phyloP scores from a whole-genome alignment of 352 stramenopile species.

The Phytophthora hybrid region DNA sequence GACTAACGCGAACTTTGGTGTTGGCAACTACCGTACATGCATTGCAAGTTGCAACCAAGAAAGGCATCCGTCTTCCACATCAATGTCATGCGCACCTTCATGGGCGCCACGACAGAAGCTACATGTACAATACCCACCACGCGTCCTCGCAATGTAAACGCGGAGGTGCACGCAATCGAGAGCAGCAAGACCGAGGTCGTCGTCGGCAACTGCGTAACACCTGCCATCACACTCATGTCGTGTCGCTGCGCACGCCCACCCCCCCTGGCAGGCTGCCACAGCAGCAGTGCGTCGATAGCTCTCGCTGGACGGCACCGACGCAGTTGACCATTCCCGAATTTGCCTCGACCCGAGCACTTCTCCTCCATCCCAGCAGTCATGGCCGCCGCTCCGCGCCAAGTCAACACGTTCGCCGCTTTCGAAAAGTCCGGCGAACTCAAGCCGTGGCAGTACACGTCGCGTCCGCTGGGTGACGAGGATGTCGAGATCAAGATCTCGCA shows the following conservation, averaged over 20 bases:
- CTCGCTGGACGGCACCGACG: not conserved
- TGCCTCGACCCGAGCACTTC: slow-evolving; percentile 6
- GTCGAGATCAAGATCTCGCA: slow-evolving; percentile 75
- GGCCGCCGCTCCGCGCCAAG: slow-evolving; percentile 43
- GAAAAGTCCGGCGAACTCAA: slow-evolving; percentile 46
- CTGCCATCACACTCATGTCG: not conserved
- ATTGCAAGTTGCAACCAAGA: not conserved
- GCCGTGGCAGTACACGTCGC: slow-evolving; percentile 59
- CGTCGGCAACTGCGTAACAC: not conserved
- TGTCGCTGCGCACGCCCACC: not conserved
- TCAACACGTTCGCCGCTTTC: slow-evolving; percentile 62
- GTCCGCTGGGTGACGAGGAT: slow-evolving; percentile 52
- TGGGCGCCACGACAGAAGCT: not conserved
- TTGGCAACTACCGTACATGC: not conserved
- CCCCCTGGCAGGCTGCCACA: no score
- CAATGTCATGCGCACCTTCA: not conserved
- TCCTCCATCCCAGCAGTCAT: slow-evolving; percentile 7
- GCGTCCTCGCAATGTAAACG: slow-evolving; percentile 23
- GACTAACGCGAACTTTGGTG: no score
- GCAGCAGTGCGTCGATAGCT: not conserved
- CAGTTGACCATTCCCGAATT: slow-evolving; percentile 34
- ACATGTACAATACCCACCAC: not conserved
- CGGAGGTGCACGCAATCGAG: slow-evolving; percentile 27
- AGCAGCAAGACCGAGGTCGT: slow-evolving; percentile 6
- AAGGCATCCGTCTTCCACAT: no score